Conservation (phyloP, 345 rosid species). For the Crucihimalaya himalaica region DNA sequence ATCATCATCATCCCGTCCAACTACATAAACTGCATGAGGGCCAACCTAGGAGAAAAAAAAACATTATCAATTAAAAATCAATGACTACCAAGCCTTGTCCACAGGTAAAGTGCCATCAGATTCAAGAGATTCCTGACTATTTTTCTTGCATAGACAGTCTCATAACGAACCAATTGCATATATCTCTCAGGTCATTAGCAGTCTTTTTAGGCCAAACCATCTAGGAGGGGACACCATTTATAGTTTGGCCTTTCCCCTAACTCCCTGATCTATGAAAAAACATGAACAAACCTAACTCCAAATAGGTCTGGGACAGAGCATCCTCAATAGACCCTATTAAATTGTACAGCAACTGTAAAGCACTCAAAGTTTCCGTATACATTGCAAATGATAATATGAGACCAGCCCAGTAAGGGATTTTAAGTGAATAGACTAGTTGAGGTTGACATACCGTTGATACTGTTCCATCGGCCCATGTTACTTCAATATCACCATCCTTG, state of each 20-base stretch:
- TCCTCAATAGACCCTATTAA: background rate
- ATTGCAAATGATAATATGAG: slow-evolving; percentile 11
- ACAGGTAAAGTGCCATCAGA: slow-evolving; percentile 12
- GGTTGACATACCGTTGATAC: slow-evolving; percentile 73
- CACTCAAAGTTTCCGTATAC: slow-evolving; percentile 2
- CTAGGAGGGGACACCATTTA: slow-evolving; percentile 7
- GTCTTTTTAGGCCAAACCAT: slow-evolving; percentile 4
- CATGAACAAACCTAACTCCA: background rate
- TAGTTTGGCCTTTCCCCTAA: background rate
- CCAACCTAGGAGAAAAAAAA: slow-evolving; percentile 69
- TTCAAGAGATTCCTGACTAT: background rate
- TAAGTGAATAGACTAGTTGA: slow-evolving; percentile 20
- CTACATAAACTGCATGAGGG: slow-evolving; percentile 95
- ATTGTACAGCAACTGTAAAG: slow-evolving; percentile 19
- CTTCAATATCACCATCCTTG: slow-evolving; percentile 92
- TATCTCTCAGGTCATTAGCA: slow-evolving; percentile 1
- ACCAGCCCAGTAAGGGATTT: slow-evolving; percentile 13
- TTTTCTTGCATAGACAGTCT: slow-evolving; percentile 13
- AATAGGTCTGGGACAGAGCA: background rate
- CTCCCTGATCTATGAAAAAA: background rate
- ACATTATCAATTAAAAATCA: slow-evolving; percentile 27
- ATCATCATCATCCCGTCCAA: slow-evolving; percentile 93
- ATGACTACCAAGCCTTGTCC: slow-evolving; percentile 18
- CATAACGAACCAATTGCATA: slow-evolving; percentile 17
- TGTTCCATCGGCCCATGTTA: slow-evolving; percentile 98